A percentile compares a stretch with the other conserved stretches of the same genome.
Evolutionary conservation across 176 grass and related monocot species (phyloP).

Genomic region (Phragmites australis): DNA sequence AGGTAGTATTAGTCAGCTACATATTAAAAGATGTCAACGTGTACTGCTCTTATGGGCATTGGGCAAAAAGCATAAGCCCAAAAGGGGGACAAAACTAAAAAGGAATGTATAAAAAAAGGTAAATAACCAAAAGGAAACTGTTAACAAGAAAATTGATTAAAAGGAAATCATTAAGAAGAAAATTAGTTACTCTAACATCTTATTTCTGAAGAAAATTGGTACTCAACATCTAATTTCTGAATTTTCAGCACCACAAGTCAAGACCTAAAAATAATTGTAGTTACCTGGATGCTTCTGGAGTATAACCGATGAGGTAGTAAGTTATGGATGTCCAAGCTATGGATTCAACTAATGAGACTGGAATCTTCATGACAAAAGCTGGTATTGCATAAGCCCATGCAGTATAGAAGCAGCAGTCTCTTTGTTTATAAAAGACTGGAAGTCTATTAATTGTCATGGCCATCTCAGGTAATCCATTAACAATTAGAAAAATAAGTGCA

Average conservation of each 20-base stretch:
- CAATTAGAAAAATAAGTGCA: conserved; percentile 54
- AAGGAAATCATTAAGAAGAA: too few relatives aligned
- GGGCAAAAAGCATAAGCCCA: background rate
- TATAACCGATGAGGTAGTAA: conserved; percentile 79
- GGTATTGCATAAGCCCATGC: conserved; percentile 89
- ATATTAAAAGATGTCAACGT: background rate
- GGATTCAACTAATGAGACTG: conserved; percentile 59
- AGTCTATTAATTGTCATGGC: conserved; percentile 60
- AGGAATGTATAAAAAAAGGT: too few relatives aligned
- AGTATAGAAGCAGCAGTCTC: conserved; percentile 70
- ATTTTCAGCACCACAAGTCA: too few relatives aligned
- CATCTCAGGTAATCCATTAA: conserved; percentile 72
- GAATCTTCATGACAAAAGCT: conserved; percentile 60
- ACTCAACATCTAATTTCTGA: too few relatives aligned
- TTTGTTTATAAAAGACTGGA: conserved; percentile 73
- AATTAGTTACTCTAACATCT: too few relatives aligned
- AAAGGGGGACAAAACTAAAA: too few relatives aligned
- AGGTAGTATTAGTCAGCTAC: background rate
- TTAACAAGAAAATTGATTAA: too few relatives aligned
- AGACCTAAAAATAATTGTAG: background rate
- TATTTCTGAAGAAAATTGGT: too few relatives aligned
- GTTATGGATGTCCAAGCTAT: conserved; percentile 67
- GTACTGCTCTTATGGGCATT: background rate
- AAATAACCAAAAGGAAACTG: too few relatives aligned
- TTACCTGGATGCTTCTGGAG: conserved; percentile 65